Percentiles rank a stretch among this genome's conserved stretches.
Evolutionary conservation across 2,329 filamentous ascomycete genomes (phyloP).

Genomic region (Fusarium pseudocircinatum): DNA sequence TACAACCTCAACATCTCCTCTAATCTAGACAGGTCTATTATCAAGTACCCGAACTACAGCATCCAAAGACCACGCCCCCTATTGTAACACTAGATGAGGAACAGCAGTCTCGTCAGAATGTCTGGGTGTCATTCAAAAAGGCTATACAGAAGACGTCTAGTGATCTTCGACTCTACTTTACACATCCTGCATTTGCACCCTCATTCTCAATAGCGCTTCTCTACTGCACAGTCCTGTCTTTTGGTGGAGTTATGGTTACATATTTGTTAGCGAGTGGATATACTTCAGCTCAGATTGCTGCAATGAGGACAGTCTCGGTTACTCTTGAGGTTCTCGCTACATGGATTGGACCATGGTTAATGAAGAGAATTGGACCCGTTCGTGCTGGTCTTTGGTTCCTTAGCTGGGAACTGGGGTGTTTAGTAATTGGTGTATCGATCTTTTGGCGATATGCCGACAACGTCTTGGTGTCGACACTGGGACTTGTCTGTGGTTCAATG

Average conservation of each 20-base stretch:
- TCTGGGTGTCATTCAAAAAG: neutral
- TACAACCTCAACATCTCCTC: neutral
- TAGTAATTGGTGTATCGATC: slow-evolving; percentile 55
- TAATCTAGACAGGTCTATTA: slow-evolving; percentile 39
- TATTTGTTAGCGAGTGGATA: slow-evolving; percentile 67
- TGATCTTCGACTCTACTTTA: slow-evolving; percentile 55
- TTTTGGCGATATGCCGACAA: slow-evolving; percentile 50
- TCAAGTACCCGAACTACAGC: slow-evolving; percentile 42
- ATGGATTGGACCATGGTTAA: slow-evolving; percentile 66
- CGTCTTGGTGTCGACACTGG: slow-evolving; percentile 53
- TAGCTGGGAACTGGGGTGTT: slow-evolving; percentile 71
- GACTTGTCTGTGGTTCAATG: slow-evolving; percentile 60
- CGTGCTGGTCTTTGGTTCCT: slow-evolving; percentile 77
- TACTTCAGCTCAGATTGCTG: slow-evolving; percentile 60
- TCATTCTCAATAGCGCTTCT: slow-evolving; percentile 68
- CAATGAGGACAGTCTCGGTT: slow-evolving; percentile 62
- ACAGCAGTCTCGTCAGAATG: neutral
- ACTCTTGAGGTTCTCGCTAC: slow-evolving; percentile 69
- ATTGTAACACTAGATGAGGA: neutral
- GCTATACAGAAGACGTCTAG: slow-evolving; percentile 15
- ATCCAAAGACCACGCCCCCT: slow-evolving; percentile 25
- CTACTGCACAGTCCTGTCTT: slow-evolving; percentile 69
- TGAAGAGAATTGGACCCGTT: slow-evolving; percentile 64
- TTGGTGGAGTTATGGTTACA: slow-evolving; percentile 71
- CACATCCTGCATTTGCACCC: slow-evolving; percentile 66